Base-by-base conservation (phyloP, 345 rosid species). In the Gossypium thurberi region DNA sequence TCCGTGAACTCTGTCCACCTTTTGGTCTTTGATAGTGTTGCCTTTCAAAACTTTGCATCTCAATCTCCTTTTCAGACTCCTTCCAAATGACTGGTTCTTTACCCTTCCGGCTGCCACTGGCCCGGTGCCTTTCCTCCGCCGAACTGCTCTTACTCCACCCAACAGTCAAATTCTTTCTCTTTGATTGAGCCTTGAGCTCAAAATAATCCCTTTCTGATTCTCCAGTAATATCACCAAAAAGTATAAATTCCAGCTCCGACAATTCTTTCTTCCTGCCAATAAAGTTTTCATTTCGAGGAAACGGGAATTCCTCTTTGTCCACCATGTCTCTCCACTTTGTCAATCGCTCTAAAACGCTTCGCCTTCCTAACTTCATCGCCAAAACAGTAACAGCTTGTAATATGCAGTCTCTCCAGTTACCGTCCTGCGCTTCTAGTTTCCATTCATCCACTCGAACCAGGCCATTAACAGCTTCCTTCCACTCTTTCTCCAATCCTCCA, bases 31-130 rank as follows among this genome's bases (percentile, higher is more conserved):
- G 75, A 40, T 70, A 79, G 62, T 68, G 77, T 65, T 74, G 78
- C 76, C 78, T 74, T n/a, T 83, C 89, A 4, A 74, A 72, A 69
- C 85, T 81, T 69, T 81, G 90, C 96, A 95, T 95, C 82, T 95
- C 99, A 3, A 95, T 95, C 80, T 95, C 99, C 79, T 87, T 92
- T 50, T 92, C 99, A 0, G 94, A 91, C 82, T 92, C 99, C 81
- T 87, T 95, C 99, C 99, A 95, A 70, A 87, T 85, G 15, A 92
- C 88, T 10, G 92, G 94, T 78, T 90, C 97, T 79, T 95, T 92
- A 13, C 96, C 97, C 82, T 92, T 92, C 82, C 78, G 82, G 75
- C 81, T 80, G 71, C 79, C 75, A 56, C 74, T 79, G 44, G 73
- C 79, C 71, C 71, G 15, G 48, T 80, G 61, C 58, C 85, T 84